Evolutionary conservation across 331 rosid genomes (phyloP).

Genomic region (Saraca asoca): DNA sequence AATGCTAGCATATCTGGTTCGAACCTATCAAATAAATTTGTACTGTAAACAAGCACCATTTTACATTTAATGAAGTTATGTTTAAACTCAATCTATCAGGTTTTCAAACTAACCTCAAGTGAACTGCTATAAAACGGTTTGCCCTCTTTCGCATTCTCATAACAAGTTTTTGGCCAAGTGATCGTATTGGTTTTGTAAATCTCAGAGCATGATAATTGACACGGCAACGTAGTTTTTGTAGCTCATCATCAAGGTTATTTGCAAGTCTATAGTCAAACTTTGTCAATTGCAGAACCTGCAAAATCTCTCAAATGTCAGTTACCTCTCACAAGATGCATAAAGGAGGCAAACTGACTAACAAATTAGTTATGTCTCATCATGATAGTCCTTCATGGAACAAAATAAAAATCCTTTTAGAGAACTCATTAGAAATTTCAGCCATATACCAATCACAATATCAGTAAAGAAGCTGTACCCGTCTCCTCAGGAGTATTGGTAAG

Average conservation of each 20-base stretch:
- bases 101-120: slow-evolving; percentile 72
- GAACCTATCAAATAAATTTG: slow-evolving; percentile 58
- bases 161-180: slow-evolving; percentile 75
- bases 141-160: slow-evolving; percentile 80
- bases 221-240: slow-evolving; percentile 92
- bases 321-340: slow-evolving; percentile 24
- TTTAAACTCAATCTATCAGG: slow-evolving; percentile 7
- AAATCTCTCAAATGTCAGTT: slow-evolving; percentile 38
- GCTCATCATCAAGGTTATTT: slow-evolving; percentile 80
- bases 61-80: slow-evolving; percentile 24
- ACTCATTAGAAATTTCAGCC: slow-evolving; percentile 11
- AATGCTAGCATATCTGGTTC: slow-evolving; percentile 99
- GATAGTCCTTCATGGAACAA: slow-evolving; percentile 17
- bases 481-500: slow-evolving; percentile 84
- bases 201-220: slow-evolving; percentile 89
- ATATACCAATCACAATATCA: neutral
- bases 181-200: slow-evolving; percentile 82
- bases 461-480: slow-evolving; percentile 58
- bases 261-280: slow-evolving; percentile 98
- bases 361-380: slow-evolving; percentile 6
- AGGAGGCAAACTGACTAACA: slow-evolving; percentile 11
- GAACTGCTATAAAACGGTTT: slow-evolving; percentile 76
- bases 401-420: neutral
- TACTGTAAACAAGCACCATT: neutral
- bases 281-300: slow-evolving; percentile 92